phyloP scores from a whole-genome alignment of 345 rosid genomes.

The Corchorus olitorius region DNA sequence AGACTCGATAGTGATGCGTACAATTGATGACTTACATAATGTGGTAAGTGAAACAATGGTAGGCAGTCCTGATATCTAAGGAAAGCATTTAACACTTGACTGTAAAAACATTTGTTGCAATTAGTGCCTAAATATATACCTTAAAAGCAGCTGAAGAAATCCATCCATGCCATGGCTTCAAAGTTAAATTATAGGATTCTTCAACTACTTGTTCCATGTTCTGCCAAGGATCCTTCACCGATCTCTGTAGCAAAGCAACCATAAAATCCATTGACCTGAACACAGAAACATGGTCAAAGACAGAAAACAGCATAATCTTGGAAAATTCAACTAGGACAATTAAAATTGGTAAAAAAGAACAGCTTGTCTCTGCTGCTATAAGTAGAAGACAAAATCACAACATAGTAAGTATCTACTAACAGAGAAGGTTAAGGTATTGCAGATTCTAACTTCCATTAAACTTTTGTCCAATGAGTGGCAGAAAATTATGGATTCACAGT shows the following conservation, averaged over 20 bases:
- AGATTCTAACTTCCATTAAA: background rate
- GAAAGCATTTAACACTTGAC: too few relatives aligned
- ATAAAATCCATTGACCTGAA: slow-evolving; percentile 77
- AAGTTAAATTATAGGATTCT: slow-evolving; percentile 64
- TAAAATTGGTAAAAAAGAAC: background rate
- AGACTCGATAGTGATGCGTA: too few relatives aligned
- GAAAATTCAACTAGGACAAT: background rate
- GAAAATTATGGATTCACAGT: background rate
- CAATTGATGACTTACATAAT: slow-evolving; percentile 5
- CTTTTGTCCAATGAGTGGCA: background rate
- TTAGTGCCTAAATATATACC: slow-evolving; percentile 35
- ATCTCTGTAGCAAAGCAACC: slow-evolving; percentile 51
- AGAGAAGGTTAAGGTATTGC: background rate
- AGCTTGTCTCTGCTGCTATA: slow-evolving; percentile 2
- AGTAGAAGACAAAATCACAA: background rate
- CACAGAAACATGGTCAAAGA: background rate
- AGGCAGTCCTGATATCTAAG: background rate
- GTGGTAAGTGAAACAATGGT: slow-evolving; percentile 6
- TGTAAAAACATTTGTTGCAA: background rate
- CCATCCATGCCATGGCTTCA: slow-evolving; percentile 96
- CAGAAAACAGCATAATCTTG: background rate
- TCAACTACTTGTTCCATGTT: slow-evolving; percentile 79
- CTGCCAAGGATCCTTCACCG: slow-evolving; percentile 52
- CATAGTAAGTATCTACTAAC: background rate
- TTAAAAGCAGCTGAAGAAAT: slow-evolving; percentile 91